These are phyloP conservation scores for Candolleomyces efflorescens DNA, from an alignment of 768 basidiomycete species.

Conservation along the genomic window DNA sequence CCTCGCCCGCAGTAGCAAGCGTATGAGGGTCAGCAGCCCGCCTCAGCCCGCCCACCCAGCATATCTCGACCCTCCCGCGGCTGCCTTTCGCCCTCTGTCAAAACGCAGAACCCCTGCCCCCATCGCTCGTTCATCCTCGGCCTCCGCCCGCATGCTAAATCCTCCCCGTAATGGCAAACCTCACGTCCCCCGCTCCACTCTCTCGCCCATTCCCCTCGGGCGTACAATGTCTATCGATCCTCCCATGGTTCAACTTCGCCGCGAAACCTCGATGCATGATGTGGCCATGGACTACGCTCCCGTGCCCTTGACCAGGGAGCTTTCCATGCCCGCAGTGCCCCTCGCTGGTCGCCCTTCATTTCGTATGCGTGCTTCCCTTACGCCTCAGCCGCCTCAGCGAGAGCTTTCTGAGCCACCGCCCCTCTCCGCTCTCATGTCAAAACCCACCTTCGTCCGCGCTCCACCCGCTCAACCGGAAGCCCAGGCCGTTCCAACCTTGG, in stretches of 20 bases:
- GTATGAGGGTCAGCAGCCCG: slow-evolving; percentile 51
- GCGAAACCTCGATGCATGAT: slow-evolving; percentile 36
- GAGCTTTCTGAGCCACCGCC: slow-evolving; percentile 68
- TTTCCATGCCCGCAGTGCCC: slow-evolving; percentile 30
- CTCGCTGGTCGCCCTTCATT: slow-evolving; percentile 43
- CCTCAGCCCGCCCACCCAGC: slow-evolving; percentile 25
- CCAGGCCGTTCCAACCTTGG: slow-evolving; percentile 45
- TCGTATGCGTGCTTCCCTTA: slow-evolving; percentile 65
- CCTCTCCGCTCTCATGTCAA: slow-evolving; percentile 52
- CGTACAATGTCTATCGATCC: slow-evolving; percentile 79
- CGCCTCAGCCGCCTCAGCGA: slow-evolving; percentile 60
- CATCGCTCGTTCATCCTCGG: slow-evolving; percentile 23
- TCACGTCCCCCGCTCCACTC: slow-evolving; percentile 30
- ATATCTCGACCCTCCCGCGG: slow-evolving; percentile 54
- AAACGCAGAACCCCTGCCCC: slow-evolving; percentile 21
- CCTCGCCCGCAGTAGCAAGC: slow-evolving; percentile 39
- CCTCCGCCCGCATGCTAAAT: slow-evolving; percentile 21
- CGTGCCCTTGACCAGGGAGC: slow-evolving; percentile 10
- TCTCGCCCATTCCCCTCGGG: slow-evolving; percentile 40
- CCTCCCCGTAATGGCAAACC: slow-evolving; percentile 23
- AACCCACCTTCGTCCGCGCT: slow-evolving; percentile 67
- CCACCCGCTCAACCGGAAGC: slow-evolving; percentile 33
- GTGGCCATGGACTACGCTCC: slow-evolving; percentile 27
- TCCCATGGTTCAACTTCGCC: slow-evolving; percentile 35
- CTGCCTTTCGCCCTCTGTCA: slow-evolving; percentile 32